Percentiles rank a stretch among this genome's conserved stretches.
These are phyloP conservation scores for Jamesozyma jinghongensis DNA, from an alignment of 805 yeast species.

Conservation along the genomic window DNA sequence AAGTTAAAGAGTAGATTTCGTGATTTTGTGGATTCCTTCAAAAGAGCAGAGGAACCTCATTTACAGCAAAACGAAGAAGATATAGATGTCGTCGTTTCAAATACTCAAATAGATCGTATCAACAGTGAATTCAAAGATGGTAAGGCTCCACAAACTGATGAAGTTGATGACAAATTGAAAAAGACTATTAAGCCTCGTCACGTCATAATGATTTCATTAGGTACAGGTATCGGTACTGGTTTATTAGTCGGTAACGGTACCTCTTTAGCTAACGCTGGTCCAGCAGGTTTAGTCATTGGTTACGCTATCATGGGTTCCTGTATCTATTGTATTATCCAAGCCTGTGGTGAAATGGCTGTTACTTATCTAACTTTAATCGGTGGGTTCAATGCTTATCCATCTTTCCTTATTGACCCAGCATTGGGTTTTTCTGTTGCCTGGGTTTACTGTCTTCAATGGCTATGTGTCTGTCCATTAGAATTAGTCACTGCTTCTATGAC, in stretches of 20 bases:
- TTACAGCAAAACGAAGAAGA: conserved; percentile 1
- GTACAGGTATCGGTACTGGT: conserved; percentile 81
- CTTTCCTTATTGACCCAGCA: conserved; percentile 46
- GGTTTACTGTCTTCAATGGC: conserved; percentile 57
- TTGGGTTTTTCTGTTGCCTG: conserved; percentile 53
- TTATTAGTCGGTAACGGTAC: conserved; percentile 50
- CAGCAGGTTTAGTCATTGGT: conserved; percentile 44
- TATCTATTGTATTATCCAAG: conserved; percentile 50
- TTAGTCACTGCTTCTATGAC: conserved; percentile 58
- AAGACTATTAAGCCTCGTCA: conserved; percentile 37
- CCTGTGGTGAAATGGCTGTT: conserved; percentile 62
- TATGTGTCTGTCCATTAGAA: conserved; percentile 53
- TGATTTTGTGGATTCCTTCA: conserved; percentile 16
- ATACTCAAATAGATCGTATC: conserved; percentile 1
- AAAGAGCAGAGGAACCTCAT: conserved; percentile 11
- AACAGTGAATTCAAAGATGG: not conserved
- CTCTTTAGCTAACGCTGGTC: conserved; percentile 38
- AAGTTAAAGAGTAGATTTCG: conserved; percentile 2
- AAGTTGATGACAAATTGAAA: conserved; percentile 25
- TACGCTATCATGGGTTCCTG: conserved; percentile 48
- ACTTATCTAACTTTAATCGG: conserved; percentile 50
- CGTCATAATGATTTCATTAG: conserved; percentile 68
- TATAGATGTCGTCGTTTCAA: conserved; percentile 3
- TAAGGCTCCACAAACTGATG: conserved; percentile 1
- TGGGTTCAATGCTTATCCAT: conserved; percentile 53